Evolutionary conservation across 352 stramenopile species (phyloP).

Genomic region (Lagenidium giganteum): DNA sequence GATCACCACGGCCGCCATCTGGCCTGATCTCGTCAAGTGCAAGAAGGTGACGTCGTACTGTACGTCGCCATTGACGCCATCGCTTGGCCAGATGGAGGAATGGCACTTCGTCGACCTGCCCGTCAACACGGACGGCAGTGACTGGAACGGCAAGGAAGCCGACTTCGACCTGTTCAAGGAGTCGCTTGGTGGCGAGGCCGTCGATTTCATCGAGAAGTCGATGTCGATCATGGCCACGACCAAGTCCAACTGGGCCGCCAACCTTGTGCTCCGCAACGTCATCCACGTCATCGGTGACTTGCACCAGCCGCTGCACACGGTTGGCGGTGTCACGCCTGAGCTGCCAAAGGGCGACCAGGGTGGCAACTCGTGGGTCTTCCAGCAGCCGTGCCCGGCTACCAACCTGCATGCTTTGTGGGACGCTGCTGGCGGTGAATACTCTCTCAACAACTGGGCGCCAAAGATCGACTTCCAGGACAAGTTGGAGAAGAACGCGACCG

Average conservation of each 20-base stretch:
- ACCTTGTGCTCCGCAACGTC: conserved; percentile 51
- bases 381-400: conserved; percentile 32
- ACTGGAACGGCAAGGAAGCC: conserved; percentile 29
- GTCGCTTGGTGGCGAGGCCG: conserved; percentile 31
- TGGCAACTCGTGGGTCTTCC: conserved; percentile 57
- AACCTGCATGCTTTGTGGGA: conserved; percentile 75
- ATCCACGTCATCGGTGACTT: conserved; percentile 61
- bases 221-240: conserved; percentile 49
- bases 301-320: conserved; percentile 48
- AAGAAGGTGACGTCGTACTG: conserved; percentile 30
- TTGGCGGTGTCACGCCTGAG: conserved; percentile 24
- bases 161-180: conserved; percentile 33
- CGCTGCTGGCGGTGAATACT: conserved; percentile 40
- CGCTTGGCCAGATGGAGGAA: conserved; percentile 31
- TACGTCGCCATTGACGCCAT: conserved; percentile 25
- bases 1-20: conserved; percentile 41
- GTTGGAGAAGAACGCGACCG: conserved; percentile 34
- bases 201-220: conserved; percentile 30
- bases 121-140: conserved; percentile 35
- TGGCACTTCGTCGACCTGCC: conserved; percentile 68
- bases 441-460: conserved; percentile 31
- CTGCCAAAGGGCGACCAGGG: conserved; percentile 48
- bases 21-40: conserved; percentile 61
- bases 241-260: conserved; percentile 47
- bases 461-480: conserved; percentile 10